A percentile compares a stretch with the other conserved stretches of the same genome.
These are phyloP conservation scores for Plectranthus barbatus DNA, from an alignment of 257 asterid species.

Conservation along the genomic window DNA sequence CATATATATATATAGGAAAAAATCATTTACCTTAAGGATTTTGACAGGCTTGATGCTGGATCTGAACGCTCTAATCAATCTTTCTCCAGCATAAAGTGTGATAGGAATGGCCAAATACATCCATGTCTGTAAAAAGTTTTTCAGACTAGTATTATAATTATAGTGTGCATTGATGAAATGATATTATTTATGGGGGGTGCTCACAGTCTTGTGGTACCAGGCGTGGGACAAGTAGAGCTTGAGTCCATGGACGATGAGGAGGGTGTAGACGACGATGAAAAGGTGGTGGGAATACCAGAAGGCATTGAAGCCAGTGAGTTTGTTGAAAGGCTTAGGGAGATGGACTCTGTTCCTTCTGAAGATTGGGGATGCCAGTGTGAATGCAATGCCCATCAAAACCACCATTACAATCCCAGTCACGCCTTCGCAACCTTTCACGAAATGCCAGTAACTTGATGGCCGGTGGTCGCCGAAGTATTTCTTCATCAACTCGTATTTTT, in stretches of 20 bases:
- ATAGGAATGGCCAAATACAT: conserved; percentile 70
- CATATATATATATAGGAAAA: background rate
- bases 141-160: too few relatives aligned
- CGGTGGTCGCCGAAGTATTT: conserved; percentile 46
- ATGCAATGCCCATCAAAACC: conserved; percentile 72
- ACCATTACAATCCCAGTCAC: conserved; percentile 77
- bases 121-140: too few relatives aligned
- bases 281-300: conserved; percentile 92
- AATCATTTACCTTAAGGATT: conserved; percentile 49
- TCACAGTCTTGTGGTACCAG: conserved; percentile 48
- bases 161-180: too few relatives aligned
- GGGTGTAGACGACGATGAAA: conserved; percentile 57
- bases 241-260: conserved; percentile 68
- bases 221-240: conserved; percentile 54
- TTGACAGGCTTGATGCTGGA: conserved; percentile 68
- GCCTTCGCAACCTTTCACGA: conserved; percentile 62
- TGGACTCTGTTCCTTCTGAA: conserved; percentile 49
- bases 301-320: conserved; percentile 81
- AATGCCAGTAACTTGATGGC: conserved; percentile 57
- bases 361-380: conserved; percentile 78
- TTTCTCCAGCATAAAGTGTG: conserved; percentile 53
- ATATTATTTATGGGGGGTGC: too few relatives aligned
- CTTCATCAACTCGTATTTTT: conserved; percentile 39
- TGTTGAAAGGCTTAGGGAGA: conserved; percentile 52
- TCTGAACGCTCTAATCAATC: conserved; percentile 60